A percentile compares a stretch with the other conserved stretches of the same genome.
phyloP scores from a whole-genome alignment of 208 protist genomes.

The Vickermania spadyakhi region DNA sequence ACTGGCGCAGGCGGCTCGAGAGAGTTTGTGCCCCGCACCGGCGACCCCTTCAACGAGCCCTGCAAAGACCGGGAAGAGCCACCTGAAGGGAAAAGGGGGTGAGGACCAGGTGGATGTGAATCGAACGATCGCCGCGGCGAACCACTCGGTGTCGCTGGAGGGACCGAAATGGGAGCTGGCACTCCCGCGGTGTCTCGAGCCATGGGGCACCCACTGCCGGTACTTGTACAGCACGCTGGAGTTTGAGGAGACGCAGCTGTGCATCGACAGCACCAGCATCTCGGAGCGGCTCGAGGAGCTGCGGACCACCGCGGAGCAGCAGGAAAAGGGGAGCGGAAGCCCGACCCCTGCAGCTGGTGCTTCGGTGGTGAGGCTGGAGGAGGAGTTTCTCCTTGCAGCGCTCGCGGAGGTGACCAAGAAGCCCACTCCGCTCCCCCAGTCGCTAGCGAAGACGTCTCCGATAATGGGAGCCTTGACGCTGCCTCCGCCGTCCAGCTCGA shows the following conservation, averaged over 20 bases:
- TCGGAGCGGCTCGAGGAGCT: conserved; percentile 24
- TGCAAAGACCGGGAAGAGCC: background rate
- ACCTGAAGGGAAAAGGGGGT: background rate
- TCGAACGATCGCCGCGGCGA: background rate
- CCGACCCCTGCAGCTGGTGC: background rate
- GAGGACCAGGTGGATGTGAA: background rate
- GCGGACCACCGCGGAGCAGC: conserved; percentile 14
- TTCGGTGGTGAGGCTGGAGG: conserved; percentile 4
- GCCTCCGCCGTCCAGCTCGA: conserved; percentile 1
- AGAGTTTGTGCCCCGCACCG: background rate
- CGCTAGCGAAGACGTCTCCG: conserved; percentile 27
- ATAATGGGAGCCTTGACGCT: conserved; percentile 15
- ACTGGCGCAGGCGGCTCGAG: background rate
- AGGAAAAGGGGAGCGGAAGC: background rate
- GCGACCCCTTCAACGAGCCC: background rate
- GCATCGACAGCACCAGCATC: conserved; percentile 33
- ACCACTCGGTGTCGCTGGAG: conserved; percentile 4
- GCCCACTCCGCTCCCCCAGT: conserved; percentile 18
- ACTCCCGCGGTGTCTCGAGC: conserved; percentile 40
- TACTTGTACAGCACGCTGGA: conserved; percentile 52
- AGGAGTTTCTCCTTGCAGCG: conserved; percentile 35
- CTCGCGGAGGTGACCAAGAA: conserved; percentile 48
- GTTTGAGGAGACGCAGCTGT: conserved; percentile 38
- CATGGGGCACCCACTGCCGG: conserved; percentile 44
- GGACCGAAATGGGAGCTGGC: conserved; percentile 9